Percentiles rank a stretch among this genome's conserved stretches.
Evolutionary conservation across 257 asterid species (phyloP).

Genomic region (Plectranthus barbatus): DNA sequence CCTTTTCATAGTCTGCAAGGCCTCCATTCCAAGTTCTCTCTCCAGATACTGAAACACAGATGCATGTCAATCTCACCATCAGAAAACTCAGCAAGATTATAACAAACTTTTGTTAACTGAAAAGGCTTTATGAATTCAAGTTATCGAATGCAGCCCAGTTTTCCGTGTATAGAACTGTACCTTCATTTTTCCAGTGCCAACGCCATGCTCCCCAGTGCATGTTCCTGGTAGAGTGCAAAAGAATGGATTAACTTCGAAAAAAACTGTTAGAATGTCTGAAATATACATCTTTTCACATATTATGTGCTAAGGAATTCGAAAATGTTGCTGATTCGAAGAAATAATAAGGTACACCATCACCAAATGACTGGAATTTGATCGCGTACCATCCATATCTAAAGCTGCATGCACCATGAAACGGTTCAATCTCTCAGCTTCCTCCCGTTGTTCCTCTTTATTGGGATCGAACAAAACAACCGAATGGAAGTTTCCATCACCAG

Average conservation of each 20-base stretch:
- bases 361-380: not conserved
- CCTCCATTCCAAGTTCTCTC: slow-evolving; percentile 88
- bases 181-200: slow-evolving; percentile 98
- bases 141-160: no score
- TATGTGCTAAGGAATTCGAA: no score
- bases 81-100: not conserved
- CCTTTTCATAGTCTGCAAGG: slow-evolving; percentile 77
- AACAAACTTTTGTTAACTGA: no score
- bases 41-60: slow-evolving; percentile 67
- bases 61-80: no score
- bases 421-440: slow-evolving; percentile 86
- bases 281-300: not conserved
- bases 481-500: slow-evolving; percentile 98
- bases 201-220: slow-evolving; percentile 98
- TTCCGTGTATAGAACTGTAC: slow-evolving; percentile 25
- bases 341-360: not conserved
- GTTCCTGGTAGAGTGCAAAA: slow-evolving; percentile 50
- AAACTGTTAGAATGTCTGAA: not conserved
- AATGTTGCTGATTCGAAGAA: not conserved
- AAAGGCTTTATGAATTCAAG: no score
- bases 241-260: not conserved
- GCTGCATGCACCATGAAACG: slow-evolving; percentile 86
- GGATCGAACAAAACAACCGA: slow-evolving; percentile 74
- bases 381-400: slow-evolving; percentile 85
- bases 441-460: slow-evolving; percentile 45